phyloP scores from a whole-genome alignment of 2,329 filamentous ascomycete species.

The Rutstroemia sp. region DNA sequence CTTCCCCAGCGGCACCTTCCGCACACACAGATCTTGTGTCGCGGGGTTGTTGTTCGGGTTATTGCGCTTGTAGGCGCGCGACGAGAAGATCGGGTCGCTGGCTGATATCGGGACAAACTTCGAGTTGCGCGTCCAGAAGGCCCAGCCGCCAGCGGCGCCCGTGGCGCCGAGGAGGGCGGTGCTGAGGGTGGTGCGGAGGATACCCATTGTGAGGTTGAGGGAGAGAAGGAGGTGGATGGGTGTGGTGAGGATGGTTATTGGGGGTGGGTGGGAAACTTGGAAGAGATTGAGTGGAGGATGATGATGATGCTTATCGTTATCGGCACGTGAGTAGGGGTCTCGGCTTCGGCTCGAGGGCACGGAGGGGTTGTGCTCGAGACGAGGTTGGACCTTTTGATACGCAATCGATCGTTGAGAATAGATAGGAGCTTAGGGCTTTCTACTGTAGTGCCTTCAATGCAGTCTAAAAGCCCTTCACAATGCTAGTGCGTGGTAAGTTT shows the following conservation, averaged over 20 bases:
- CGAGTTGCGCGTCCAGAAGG: conserved; percentile 18
- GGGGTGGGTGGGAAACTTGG: not conserved
- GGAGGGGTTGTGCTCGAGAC: no score
- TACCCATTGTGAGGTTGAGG: conserved; percentile 13
- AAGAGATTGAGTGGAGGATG: not conserved
- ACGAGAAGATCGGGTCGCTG: conserved; percentile 54
- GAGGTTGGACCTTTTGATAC: no score
- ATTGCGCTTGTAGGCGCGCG: conserved; percentile 46
- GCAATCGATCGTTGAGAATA: no score
- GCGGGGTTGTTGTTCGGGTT: conserved; percentile 57
- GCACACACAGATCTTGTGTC: conserved; percentile 57
- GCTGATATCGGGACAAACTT: conserved; percentile 45
- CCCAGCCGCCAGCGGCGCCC: conserved; percentile 17
- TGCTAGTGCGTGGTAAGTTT: no score
- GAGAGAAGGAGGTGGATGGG: no score
- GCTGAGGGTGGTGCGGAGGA: conserved; percentile 16
- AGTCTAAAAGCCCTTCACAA: no score
- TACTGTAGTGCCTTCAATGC: no score
- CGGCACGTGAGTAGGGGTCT: not conserved
- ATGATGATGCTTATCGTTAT: not conserved
- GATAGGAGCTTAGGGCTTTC: no score
- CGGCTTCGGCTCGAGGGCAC: not conserved
- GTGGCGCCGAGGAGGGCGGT: conserved; percentile 17
- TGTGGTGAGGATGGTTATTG: no score
- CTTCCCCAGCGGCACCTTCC: conserved; percentile 52